Conservation (phyloP, 208 protist genomes). For the Trypanosoma boissoni region DNA sequence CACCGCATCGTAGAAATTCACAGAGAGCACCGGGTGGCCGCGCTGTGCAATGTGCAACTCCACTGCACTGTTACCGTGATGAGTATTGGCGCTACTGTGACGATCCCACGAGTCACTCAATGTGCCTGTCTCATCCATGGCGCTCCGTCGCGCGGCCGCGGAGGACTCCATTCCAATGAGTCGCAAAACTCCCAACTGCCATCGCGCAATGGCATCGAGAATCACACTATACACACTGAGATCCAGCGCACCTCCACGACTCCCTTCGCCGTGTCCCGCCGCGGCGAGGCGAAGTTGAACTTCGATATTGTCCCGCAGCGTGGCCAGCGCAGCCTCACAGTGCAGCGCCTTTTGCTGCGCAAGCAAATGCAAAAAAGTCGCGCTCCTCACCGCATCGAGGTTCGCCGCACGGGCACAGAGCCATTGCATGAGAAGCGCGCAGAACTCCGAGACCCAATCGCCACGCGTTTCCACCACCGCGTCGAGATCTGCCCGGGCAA, state of each 20-base stretch:
- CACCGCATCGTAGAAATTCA: conserved; percentile 30
- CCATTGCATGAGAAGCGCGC: conserved; percentile 35
- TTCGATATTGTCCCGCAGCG: conserved; percentile 57
- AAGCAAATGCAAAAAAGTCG: conserved; percentile 56
- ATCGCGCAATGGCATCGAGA: conserved; percentile 54
- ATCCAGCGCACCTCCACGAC: background rate
- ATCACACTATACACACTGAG: conserved; percentile 22
- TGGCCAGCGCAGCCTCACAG: conserved; percentile 43
- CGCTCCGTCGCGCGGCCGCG: no score
- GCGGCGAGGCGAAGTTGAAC: conserved; percentile 19
- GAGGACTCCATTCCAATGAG: background rate
- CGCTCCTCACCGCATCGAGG: conserved; percentile 29
- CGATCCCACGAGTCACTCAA: no score
- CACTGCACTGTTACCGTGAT: no score
- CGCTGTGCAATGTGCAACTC: background rate
- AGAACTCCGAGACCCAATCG: conserved; percentile 26
- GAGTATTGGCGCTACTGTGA: no score
- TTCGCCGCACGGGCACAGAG: conserved; percentile 26
- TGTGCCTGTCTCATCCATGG: no score
- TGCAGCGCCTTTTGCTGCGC: conserved; percentile 49
- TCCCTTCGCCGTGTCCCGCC: no score
- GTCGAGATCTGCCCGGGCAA: conserved; percentile 32
- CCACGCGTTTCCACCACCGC: background rate
- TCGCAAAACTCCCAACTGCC: conserved; percentile 28
- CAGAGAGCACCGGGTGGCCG: conserved; percentile 44